phyloP scores from a whole-genome alignment of 495 filamentous ascomycete genomes.

The Aspergillus asperescens region DNA sequence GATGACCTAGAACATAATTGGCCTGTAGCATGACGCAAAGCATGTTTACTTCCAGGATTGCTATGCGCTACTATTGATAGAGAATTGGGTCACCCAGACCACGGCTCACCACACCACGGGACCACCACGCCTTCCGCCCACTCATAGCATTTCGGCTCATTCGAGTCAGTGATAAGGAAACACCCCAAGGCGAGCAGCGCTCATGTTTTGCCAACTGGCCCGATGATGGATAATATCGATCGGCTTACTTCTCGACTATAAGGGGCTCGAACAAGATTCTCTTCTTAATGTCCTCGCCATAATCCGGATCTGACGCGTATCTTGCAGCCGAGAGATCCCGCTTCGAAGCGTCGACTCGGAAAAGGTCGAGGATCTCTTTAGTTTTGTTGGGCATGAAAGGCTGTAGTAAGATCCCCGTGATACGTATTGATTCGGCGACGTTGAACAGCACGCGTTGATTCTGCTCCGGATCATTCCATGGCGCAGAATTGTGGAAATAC shows the following conservation, averaged over 20 bases:
- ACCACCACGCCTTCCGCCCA: too few relatives aligned
- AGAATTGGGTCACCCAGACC: neutral
- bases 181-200: too few relatives aligned
- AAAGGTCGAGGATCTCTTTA: conserved; percentile 63
- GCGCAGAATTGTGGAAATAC: conserved; percentile 55
- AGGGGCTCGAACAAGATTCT: conserved; percentile 54
- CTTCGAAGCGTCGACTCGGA: conserved; percentile 58
- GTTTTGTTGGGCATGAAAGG: conserved; percentile 87
- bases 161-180: too few relatives aligned
- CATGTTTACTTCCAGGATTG: too few relatives aligned
- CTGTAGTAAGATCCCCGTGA: conserved; percentile 79
- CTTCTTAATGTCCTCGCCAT: conserved; percentile 54
- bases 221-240: neutral
- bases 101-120: too few relatives aligned
- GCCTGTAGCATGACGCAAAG: conserved; percentile 20
- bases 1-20: conserved; percentile 17
- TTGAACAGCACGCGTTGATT: conserved; percentile 58
- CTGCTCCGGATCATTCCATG: conserved; percentile 50
- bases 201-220: neutral
- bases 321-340: conserved; percentile 54
- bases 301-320: conserved; percentile 56
- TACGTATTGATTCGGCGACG: conserved; percentile 69
- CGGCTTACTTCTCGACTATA: conserved; percentile 39
- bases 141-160: too few relatives aligned
- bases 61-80: neutral